Evolutionary conservation across 192 early-diverging fungal species (phyloP), one percentile per base, ranked within the genome.

Genomic region (Coemansia sp.): DNA sequence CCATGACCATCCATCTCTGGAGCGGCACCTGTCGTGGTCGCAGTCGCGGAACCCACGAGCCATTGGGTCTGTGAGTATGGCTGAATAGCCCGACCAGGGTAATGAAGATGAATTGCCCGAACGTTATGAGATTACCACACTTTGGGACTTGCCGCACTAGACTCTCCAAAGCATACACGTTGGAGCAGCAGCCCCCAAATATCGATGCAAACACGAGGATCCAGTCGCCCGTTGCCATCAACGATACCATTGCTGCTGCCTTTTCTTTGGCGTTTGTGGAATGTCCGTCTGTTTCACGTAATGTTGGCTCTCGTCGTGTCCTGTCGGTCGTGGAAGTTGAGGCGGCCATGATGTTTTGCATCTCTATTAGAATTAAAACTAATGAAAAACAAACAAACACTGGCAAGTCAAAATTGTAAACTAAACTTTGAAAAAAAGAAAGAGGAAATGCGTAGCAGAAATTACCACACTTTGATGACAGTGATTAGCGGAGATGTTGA

Each of bases 171-270:
- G 92, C 88, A 85, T 89, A 92, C 16, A 94, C 92, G 61, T 94
- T 94, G 45, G 90, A 89, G 67, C 94, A 96, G 72, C 93, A 94
- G 1, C 94, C 94, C 16, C 91, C 91, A 82, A 96, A 96, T 73
- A 96, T 90, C 54, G 92, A 83, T 13, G 83, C 76, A 7, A 85
- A 65, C 41, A 93, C 91, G n/a, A 88, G 36, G 32, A 87, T 21
- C 80, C 86, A 90, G 66, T 87, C 87, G 60, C 65, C 62, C 36
- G 67, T 51, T 37, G 71, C 21, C 39, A 69, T 61, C 7, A 61
- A 45, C 46, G 70, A 63, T 52, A 22, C 49, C 8, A 66, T 22
- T 36, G 65, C 71, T 15, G 71, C 65, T 56, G 71, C 59, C n/a
- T 18, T 61, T 52, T 52, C 49, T 6, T 18, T 22, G 49, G 49